Base-by-base conservation (phyloP, 352 stramenopile species). In the Phytophthora sp. region DNA sequence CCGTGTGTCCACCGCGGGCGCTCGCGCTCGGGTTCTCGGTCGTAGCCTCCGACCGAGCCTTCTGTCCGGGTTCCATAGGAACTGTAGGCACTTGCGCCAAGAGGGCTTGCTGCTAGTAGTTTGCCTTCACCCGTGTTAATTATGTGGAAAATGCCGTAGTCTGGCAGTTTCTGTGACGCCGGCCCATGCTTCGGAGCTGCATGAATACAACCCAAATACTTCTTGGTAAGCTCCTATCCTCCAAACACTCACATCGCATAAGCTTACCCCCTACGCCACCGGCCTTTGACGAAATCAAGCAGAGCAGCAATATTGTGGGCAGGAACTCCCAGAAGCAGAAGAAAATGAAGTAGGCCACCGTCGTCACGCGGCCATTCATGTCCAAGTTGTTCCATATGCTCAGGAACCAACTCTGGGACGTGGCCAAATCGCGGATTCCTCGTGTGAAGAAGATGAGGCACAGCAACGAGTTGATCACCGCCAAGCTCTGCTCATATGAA, bases 321-420 rank as follows among this genome's bases (percentile, higher is more conserved):
- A 95, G 58, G 52, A 95, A 93, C 66, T 95, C 87, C 87, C 87
- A 95, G 51, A 94, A 91, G 74, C 85, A 92, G 63, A 94, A 94
- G 69, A 93, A 91, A 9, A 92, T 56, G 52, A 95, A 95, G 64
- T 87, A 91, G 12, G 73, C 73, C 34, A 90, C 84, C 30, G 84
- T 87, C 27, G 84, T 92, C 51, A 94, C 84, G 45, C 85, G 79
- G 53, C 84, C 84, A 38, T 89, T 92, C 82, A 93, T 90, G 53
- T 95, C 86, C 32, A 95, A 61, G 53, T 91, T 88, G 64, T 95
- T 95, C 80, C 83, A 89, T 32, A 95, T 92, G 61, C 82, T 92
- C 12, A 95, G 68, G 48, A 91, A 75, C 86, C 84, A 95, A 66
- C 86, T 92, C 62, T 95, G 80, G 23, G 84, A 92, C 35, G 84